Evolutionary conservation across 495 filamentous ascomycete species (phyloP).

Genomic region (Bathelium albidoporum): DNA sequence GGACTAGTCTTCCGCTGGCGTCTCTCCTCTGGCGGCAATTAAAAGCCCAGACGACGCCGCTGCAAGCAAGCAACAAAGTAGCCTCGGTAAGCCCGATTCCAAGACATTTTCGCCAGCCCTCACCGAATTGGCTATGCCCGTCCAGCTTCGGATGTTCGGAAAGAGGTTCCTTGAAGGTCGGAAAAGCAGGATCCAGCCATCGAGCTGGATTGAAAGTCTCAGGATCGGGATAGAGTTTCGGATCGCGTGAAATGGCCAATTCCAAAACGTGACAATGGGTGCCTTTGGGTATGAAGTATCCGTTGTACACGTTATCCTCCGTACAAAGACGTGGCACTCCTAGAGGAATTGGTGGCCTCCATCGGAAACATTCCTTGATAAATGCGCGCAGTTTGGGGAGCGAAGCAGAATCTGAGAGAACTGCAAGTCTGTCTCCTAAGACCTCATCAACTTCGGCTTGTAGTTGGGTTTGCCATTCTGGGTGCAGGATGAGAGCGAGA

Average conservation of each 20-base stretch:
- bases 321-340: slow-evolving; percentile 25
- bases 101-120: slow-evolving; percentile 45
- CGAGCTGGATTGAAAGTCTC: slow-evolving; percentile 29
- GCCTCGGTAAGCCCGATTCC: slow-evolving; percentile 43
- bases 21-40: not conserved
- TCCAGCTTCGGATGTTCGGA: slow-evolving; percentile 39
- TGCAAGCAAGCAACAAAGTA: slow-evolving; percentile 28
- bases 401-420: slow-evolving; percentile 10
- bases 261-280: slow-evolving; percentile 23
- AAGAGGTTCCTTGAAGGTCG: slow-evolving; percentile 44
- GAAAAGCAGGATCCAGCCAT: slow-evolving; percentile 31
- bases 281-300: slow-evolving; percentile 28
- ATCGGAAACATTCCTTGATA: slow-evolving; percentile 28
- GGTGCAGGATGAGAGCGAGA: slow-evolving; percentile 18
- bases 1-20: not conserved
- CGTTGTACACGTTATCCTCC: slow-evolving; percentile 29
- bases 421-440: slow-evolving; percentile 15
- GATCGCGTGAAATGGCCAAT: slow-evolving; percentile 27
- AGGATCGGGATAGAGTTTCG: slow-evolving; percentile 22
- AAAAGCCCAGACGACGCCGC: not conserved
- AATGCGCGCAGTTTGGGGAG: slow-evolving; percentile 20
- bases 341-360: slow-evolving; percentile 25
- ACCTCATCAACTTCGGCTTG: slow-evolving; percentile 26
- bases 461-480: slow-evolving; percentile 14
- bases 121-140: slow-evolving; percentile 45